Base-by-base conservation (phyloP, 371 early-diverging fungal species). In the Mortierella sp. region DNA sequence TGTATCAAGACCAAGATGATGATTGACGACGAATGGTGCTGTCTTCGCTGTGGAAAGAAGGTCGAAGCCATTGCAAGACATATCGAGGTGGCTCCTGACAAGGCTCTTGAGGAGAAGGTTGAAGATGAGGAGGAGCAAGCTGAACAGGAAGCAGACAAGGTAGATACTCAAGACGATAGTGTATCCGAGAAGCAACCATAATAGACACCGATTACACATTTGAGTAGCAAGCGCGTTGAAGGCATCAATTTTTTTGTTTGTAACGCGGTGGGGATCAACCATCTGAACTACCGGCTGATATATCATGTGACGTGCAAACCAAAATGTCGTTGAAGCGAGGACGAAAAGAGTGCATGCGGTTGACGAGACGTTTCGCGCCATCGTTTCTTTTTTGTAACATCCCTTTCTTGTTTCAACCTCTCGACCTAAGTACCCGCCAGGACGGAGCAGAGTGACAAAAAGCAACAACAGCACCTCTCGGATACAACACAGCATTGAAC, bases 1-100 rank as follows among this genome's bases (percentile, higher is more conserved):
- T 98, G 98, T 85, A 89, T 98, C 67, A 93, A 93, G 75, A 94
- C 93, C 67, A 94, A 94, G 80, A 87, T 97, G 85, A 88, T 95
- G 81, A 88, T 92, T 3, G 94, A 92, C 34, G 91, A 90, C 53
- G 94, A 94, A 75, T 96, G 94, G 91, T 87, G 91, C 24, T 97
- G 97, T 82, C 87, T 95, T 82, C 91, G 96, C 16, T 97, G 97
- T 79, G 96, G 96, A 31, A 88, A 90, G 69, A 88, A 88, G 48
- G 91, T 96, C 3, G 88, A 88, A 26, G 78, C 82, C 1, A 93
- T 95, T 11, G 79, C 80, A 54, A 77, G 83, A 71, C 74, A 82
- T 64, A 61, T 86, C 31, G 81, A 81, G 14, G 50, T 78, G 34
- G 81, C 81, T 40, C 76, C 72, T 31, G 85, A 85, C 51, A 81